Evolutionary conservation across 1,139 yeast species (phyloP).

Genomic region (Yamadazyma mexicana): DNA sequence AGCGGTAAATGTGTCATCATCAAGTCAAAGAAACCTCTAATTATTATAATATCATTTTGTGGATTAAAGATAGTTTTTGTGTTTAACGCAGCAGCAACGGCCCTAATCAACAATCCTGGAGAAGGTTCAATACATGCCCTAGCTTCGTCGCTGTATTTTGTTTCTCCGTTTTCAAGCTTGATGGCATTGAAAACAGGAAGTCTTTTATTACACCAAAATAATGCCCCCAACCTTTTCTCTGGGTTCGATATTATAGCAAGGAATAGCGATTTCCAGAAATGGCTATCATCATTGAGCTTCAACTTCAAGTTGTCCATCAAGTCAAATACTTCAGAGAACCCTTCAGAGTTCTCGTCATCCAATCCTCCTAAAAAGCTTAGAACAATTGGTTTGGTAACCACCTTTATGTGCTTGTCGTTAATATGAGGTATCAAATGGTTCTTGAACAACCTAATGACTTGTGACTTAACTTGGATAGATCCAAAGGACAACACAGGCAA

Average conservation of each 20-base stretch:
- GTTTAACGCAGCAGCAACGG: slow-evolving; percentile 66
- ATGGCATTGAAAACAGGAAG: slow-evolving; percentile 54
- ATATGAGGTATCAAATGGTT: slow-evolving; percentile 52
- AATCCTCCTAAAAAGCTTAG: slow-evolving; percentile 81
- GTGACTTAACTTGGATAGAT: slow-evolving; percentile 83
- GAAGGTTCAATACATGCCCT: slow-evolving; percentile 67
- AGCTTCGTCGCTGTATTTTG: slow-evolving; percentile 52
- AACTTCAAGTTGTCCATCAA: slow-evolving; percentile 60
- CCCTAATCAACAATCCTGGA: slow-evolving; percentile 73
- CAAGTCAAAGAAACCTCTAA: slow-evolving; percentile 87
- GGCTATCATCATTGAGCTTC: slow-evolving; percentile 64
- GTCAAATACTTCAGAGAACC: slow-evolving; percentile 59
- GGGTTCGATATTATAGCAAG: slow-evolving; percentile 73
- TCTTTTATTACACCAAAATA: slow-evolving; percentile 68
- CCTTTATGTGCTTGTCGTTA: slow-evolving; percentile 47
- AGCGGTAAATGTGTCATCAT: slow-evolving; percentile 68
- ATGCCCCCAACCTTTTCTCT: slow-evolving; percentile 80
- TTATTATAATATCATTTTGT: slow-evolving; percentile 63
- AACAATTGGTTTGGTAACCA: slow-evolving; percentile 66
- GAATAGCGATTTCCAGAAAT: slow-evolving; percentile 86
- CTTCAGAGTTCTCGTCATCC: slow-evolving; percentile 89
- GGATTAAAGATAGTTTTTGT: slow-evolving; percentile 42
- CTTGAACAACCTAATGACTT: slow-evolving; percentile 60
- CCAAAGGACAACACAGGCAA: slow-evolving; percentile 85
- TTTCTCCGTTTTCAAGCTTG: slow-evolving; percentile 14